Conservation (phyloP, 208 protist genomes). For the Trypanosoma lewisi region DNA sequence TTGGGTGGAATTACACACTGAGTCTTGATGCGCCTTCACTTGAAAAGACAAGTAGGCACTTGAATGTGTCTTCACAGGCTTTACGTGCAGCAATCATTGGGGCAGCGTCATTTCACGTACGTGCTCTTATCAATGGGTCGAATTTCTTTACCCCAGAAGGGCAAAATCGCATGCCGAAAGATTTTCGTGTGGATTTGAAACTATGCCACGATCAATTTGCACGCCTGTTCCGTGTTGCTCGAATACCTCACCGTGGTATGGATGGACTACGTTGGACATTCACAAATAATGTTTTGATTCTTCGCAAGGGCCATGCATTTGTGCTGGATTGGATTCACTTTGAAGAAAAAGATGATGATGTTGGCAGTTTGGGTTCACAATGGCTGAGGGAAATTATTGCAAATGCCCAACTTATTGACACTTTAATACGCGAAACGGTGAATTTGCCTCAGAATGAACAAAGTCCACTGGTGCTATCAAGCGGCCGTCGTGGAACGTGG, state of each 20-base stretch:
- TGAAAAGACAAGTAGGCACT: neutral
- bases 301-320: conserved; percentile 22
- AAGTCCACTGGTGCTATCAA: conserved; percentile 22
- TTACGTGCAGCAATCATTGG: conserved; percentile 25
- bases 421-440: conserved; percentile 7
- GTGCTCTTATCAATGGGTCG: conserved; percentile 9
- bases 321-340: conserved; percentile 20
- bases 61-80: conserved; percentile 18
- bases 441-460: conserved; percentile 2
- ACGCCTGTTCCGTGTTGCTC: conserved; percentile 24
- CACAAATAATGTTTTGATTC: conserved; percentile 21
- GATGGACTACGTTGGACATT: conserved; percentile 21
- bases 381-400: conserved; percentile 22
- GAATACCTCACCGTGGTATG: conserved; percentile 23
- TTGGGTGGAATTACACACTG: conserved; percentile 28
- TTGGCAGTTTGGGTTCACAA: neutral
- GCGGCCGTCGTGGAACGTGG: conserved; percentile 19
- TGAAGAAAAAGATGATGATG: neutral
- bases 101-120: conserved; percentile 25
- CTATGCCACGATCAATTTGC: conserved; percentile 25
- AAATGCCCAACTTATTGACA: conserved; percentile 25
- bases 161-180: conserved; percentile 12
- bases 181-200: conserved; percentile 24
- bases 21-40: conserved; percentile 16
- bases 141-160: conserved; percentile 14